Conservation (phyloP, 345 rosid genomes). For the Stellera chamaejasme region DNA sequence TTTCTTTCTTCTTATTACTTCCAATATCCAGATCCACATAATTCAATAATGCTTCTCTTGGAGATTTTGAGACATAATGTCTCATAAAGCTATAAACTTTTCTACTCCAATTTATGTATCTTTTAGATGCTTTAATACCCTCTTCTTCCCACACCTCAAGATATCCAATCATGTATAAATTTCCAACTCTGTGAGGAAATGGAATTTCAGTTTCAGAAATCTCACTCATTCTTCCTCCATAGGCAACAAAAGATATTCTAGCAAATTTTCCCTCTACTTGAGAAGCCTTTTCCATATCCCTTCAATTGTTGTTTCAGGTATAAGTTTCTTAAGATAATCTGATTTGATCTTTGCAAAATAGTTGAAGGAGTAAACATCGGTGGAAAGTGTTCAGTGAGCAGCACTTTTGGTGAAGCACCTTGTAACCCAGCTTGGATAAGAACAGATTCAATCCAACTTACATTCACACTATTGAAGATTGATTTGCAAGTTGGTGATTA, state of each 20-base stretch:
- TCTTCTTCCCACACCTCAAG: neutral
- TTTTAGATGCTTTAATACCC: neutral
- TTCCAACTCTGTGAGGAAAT: neutral
- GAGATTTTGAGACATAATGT: too few species aligned
- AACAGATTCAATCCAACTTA: neutral
- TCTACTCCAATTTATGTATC: neutral
- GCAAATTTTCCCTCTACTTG: neutral
- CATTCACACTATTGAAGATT: too few species aligned
- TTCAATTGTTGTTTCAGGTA: neutral
- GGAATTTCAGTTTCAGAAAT: neutral
- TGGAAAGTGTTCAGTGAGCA: neutral
- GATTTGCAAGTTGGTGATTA: too few species aligned
- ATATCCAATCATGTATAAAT: neutral
- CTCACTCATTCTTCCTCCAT: conserved; percentile 1
- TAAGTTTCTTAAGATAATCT: neutral
- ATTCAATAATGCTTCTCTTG: neutral
- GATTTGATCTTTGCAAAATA: neutral
- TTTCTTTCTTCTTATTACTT: too few species aligned
- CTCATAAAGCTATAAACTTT: neutral
- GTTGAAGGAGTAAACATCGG: neutral
- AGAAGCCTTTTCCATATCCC: conserved; percentile 1
- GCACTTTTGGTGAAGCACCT: neutral
- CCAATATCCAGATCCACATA: neutral
- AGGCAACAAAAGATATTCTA: neutral
- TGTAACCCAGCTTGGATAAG: neutral